Evolutionary conservation across 1,284 basidiomycete species (phyloP), one percentile per base, ranked within the genome.

Genomic region (Xanthoconium separans): DNA sequence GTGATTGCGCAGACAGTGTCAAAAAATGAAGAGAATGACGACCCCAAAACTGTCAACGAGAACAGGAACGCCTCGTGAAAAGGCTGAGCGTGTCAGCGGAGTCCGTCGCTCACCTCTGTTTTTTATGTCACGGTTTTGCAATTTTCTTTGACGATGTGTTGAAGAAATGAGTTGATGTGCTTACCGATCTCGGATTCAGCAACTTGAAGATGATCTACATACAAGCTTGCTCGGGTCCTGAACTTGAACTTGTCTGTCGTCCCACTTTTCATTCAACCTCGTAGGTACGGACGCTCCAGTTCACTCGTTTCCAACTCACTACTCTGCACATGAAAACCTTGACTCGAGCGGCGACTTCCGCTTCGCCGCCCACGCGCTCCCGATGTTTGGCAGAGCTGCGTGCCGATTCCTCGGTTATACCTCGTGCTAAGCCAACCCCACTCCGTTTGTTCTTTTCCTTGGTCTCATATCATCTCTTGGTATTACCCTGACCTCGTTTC

Each of bases 401-500:
- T 60, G 59, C 45, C 58, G 55, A 60, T 50, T 59, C 52, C 49
- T 68, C 64, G 61, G 51, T 50, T 51, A 22, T 16, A 58, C 69
- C 70, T 69, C 68, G 63, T 71, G 70, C 54, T 42, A 42, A 12
- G 42, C 54, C 45, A 62, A 46, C 56, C 46, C 51, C 51, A 55
- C 65, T 66, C 37, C 51, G 47, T 66, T 52, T 56, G 51, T 47
- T 27, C 39, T 50, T 51, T 47, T 65, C 50, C 54, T 52, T 62
- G 40, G 56, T 56, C 44, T 43, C 51, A 51, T 54, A 56, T 55
- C 51, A 51, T 56, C 47, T 30, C 47, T 54, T 50, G 37, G 40
- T 43, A 58, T 50, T 53, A 68, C 67, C 70, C 69, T 71, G 69
- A 66, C 70, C 67, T 72, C 67, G 70, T 72, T 72, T 60, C 56